Evolutionary conservation across 768 basidiomycete genomes (phyloP).

Genomic region (Rhodotorula paludigena): DNA sequence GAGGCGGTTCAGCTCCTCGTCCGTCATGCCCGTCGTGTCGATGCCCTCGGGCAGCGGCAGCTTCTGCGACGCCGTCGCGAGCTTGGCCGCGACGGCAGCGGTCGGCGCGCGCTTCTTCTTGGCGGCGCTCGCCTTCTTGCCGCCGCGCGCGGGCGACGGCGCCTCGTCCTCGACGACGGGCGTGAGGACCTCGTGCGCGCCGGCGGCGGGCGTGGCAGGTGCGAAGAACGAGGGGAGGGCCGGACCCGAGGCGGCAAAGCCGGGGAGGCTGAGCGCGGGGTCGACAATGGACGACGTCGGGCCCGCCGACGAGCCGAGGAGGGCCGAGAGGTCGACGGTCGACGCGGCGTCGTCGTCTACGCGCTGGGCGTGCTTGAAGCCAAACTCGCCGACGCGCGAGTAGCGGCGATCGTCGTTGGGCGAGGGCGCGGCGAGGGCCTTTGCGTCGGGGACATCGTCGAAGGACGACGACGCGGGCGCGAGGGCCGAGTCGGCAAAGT

Average conservation of each 20-base stretch:
- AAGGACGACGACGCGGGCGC: neutral
- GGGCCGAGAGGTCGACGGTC: neutral
- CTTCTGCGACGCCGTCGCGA: neutral
- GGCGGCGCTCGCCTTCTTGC: slow-evolving; percentile 35
- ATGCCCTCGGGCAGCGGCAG: slow-evolving; percentile 21
- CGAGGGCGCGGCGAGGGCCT: neutral
- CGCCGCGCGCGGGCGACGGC: slow-evolving; percentile 49
- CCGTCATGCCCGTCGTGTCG: slow-evolving; percentile 23
- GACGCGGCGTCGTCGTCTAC: neutral
- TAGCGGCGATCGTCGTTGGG: neutral
- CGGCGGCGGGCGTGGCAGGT: slow-evolving; percentile 41
- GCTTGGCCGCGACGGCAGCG: slow-evolving; percentile 19
- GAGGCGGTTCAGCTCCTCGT: slow-evolving; percentile 43
- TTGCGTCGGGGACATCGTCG: neutral
- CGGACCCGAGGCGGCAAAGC: neutral
- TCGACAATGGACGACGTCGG: slow-evolving; percentile 29
- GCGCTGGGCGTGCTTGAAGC: neutral
- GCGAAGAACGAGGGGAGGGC: slow-evolving; percentile 35
- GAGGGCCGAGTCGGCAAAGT: slow-evolving; percentile 18
- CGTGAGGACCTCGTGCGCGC: slow-evolving; percentile 33
- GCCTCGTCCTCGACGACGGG: neutral
- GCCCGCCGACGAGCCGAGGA: neutral
- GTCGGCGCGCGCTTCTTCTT: slow-evolving; percentile 1
- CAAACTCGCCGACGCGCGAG: slow-evolving; percentile 6
- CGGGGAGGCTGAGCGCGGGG: slow-evolving; percentile 28